Evolutionary conservation across 768 basidiomycete species (phyloP).

Genomic region (Psilocybe sp.): DNA sequence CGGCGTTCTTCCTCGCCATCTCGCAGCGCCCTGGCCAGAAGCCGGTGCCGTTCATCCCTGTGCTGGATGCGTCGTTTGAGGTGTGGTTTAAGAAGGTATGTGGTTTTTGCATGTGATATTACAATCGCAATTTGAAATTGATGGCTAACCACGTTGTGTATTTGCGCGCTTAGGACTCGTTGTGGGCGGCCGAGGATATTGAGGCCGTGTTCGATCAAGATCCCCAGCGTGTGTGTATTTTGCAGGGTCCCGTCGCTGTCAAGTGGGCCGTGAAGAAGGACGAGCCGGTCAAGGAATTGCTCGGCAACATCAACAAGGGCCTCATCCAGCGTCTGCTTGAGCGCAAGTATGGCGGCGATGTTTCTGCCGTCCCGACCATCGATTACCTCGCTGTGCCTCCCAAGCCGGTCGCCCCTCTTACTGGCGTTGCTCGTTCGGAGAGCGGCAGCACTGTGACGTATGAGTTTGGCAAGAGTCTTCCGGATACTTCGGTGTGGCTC

Average conservation of each 20-base stretch:
- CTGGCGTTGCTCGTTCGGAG: conserved; percentile 43
- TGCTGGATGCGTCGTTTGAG: conserved; percentile 89
- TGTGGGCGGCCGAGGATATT: conserved; percentile 97
- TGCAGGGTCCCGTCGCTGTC: conserved; percentile 94
- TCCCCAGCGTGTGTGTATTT: conserved; percentile 95
- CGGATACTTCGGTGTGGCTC: conserved; percentile 73
- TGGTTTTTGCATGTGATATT: conserved; percentile 14
- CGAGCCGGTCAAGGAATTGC: conserved; percentile 89
- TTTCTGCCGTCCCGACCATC: conserved; percentile 67
- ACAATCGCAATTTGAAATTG: conserved; percentile 3
- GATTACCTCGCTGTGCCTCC: conserved; percentile 74
- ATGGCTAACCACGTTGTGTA: conserved; percentile 11
- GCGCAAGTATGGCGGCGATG: conserved; percentile 74
- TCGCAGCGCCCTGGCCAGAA: conserved; percentile 96
- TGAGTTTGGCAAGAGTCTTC: conserved; percentile 49
- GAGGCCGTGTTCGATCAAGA: conserved; percentile 99
- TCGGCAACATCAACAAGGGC: conserved; percentile 79
- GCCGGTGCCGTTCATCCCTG: conserved; percentile 96
- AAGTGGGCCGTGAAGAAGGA: conserved; percentile 87
- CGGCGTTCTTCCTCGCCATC: conserved; percentile 94
- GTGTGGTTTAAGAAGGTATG: conserved; percentile 99
- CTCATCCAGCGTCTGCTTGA: conserved; percentile 81
- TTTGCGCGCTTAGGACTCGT: conserved; percentile 65
- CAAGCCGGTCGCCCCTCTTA: conserved; percentile 25
- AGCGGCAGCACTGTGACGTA: conserved; percentile 44